Conservation (phyloP, 257 asterid genomes). For the Nicotiana tomentosiformis region DNA sequence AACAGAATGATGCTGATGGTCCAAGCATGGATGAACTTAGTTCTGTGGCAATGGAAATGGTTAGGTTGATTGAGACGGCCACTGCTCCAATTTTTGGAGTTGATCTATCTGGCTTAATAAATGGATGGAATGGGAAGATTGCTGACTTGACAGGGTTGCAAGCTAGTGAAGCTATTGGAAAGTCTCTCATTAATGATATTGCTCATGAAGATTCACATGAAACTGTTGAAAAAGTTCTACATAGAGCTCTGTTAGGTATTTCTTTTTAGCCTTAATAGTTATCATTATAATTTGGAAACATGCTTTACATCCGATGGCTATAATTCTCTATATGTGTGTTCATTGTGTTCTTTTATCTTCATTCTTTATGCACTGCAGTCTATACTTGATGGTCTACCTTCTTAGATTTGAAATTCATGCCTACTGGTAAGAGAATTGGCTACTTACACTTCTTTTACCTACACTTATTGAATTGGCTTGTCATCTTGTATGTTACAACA, state of each 20-base stretch:
- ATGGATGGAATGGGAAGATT: slow-evolving; percentile 69
- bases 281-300: neutral
- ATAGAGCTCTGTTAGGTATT: slow-evolving; percentile 52
- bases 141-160: slow-evolving; percentile 52
- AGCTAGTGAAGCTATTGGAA: slow-evolving; percentile 48
- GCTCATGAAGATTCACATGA: slow-evolving; percentile 46
- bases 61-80: slow-evolving; percentile 54
- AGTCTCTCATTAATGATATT: slow-evolving; percentile 33
- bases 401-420: neutral
- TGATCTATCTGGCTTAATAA: slow-evolving; percentile 42
- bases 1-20: slow-evolving; percentile 10
- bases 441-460: neutral
- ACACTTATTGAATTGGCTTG: neutral
- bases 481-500: neutral
- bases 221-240: slow-evolving; percentile 31
- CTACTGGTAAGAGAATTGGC: neutral
- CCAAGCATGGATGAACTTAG: slow-evolving; percentile 31
- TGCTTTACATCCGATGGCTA: neutral
- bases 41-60: slow-evolving; percentile 46
- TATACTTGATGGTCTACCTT: neutral
- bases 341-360: neutral
- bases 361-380: neutral
- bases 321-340: neutral
- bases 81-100: slow-evolving; percentile 63
- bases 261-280: neutral